Percentiles rank a stretch among this genome's conserved stretches.
Evolutionary conservation across 2,329 filamentous ascomycete genomes (phyloP).

Genomic region (Botryotinia narcissicola): DNA sequence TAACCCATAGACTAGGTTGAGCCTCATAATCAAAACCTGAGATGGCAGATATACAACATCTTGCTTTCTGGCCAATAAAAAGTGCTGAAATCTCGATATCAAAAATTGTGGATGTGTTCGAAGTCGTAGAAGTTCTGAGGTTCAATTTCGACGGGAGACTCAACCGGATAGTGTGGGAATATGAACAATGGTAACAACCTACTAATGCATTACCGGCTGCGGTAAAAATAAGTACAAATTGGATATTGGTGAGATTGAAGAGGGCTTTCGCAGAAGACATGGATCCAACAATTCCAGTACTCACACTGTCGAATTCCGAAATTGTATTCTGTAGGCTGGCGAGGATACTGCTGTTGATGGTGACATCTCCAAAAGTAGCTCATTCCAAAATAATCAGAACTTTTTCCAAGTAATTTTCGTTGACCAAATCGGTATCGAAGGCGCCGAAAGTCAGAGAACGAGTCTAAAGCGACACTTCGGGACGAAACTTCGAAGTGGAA

Average conservation of each 20-base stretch:
- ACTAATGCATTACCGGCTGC: background rate
- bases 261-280: conserved; percentile 19
- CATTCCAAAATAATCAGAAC: conserved; percentile 1
- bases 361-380: conserved; percentile 18
- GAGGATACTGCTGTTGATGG: conserved; percentile 18
- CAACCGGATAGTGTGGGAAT: conserved; percentile 21
- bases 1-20: conserved; percentile 3
- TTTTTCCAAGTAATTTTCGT: background rate
- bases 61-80: background rate
- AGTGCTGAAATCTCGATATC: conserved; percentile 7
- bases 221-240: conserved; percentile 12
- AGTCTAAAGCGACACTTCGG: conserved; percentile 20
- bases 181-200: conserved; percentile 23
- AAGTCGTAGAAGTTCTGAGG: background rate
- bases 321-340: background rate
- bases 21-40: background rate
- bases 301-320: conserved; percentile 23
- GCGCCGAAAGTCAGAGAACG: conserved; percentile 8
- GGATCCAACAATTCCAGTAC: conserved; percentile 18
- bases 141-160: conserved; percentile 13
- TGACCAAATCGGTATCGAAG: background rate
- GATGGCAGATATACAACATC: conserved; percentile 18
- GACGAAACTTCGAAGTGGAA: conserved; percentile 11
- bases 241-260: conserved; percentile 21
- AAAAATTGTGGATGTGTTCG: conserved; percentile 13